Evolutionary conservation across 2,329 filamentous ascomycete genomes (phyloP), one percentile per base, ranked within the genome.

Genomic region (Stromatinia cepivora): DNA sequence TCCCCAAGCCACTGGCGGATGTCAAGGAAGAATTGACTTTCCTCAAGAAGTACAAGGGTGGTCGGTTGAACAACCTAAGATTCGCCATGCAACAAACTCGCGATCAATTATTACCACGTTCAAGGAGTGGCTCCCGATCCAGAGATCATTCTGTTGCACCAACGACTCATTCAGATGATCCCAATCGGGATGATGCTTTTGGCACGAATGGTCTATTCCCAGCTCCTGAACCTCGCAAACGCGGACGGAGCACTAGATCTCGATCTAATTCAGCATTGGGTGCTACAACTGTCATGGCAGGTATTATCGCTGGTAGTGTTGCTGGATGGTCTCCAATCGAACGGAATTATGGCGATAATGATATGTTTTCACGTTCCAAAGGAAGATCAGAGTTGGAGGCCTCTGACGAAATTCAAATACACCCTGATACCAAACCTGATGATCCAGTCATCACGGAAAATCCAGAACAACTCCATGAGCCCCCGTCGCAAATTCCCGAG

Each of bases 11-110:
- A 2, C 83, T 95, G 65, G 85, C 87, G 54, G 91, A 94, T 73
- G 88, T 96, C 74, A 87, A 90, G 53, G 90, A 94, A 76, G 92
- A 95, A 79, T 88, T 96, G 59, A 87, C 88, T 68, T 95, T 93
- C 81, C 84, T 95, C 76, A 91, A 91, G 81, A 89, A 85, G 74
- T 86, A 94, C 81, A 93, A 92, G 81, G 92, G 92, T 73, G 92
- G 92, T 52, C 90, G 92, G 71, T 81, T 96, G 70, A 94, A 93
- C 82, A 90, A 91, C 77, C 83, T 96, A 74, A 92, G 89, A 80
- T 94, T 93, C 78, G 89, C 89, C 70, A 88, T 94, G 72, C 84
- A 89, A 77, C 89, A 94, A 76, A 91, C 92, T 70, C 89, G 88
- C 76, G 89, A 93, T 78, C 87, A 86, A 3, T 86, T 93, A 75